Conservation (phyloP, 306 rosid species). For the Cicer bijugum region DNA sequence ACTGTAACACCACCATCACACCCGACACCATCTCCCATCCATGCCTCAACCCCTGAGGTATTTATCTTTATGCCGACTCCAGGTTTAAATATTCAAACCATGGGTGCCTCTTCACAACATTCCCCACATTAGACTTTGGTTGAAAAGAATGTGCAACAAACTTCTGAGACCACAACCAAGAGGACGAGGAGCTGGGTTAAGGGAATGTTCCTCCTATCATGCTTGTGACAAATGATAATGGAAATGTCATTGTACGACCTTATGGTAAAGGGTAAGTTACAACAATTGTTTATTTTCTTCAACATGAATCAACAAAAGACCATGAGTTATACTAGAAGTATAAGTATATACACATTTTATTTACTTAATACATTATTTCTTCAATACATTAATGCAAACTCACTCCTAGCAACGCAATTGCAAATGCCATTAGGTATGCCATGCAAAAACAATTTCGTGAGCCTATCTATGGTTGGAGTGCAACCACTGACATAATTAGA, state of each 20-base stretch:
- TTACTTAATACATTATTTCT: too few relatives aligned
- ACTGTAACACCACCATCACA: too few relatives aligned
- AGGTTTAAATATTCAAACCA: not conserved
- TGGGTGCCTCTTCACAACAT: not conserved
- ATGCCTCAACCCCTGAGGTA: not conserved
- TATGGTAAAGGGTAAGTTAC: not conserved
- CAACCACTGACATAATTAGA: too few relatives aligned
- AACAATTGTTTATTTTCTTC: too few relatives aligned
- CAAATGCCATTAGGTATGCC: too few relatives aligned
- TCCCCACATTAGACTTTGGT: accelerated
- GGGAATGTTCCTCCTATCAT: not conserved
- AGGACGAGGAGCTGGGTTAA: not conserved
- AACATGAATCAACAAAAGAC: too few relatives aligned
- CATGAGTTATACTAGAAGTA: too few relatives aligned
- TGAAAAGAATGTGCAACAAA: not conserved
- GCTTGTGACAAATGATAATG: not conserved
- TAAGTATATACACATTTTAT: too few relatives aligned
- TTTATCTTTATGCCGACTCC: not conserved
- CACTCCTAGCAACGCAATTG: too few relatives aligned
- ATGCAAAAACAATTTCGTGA: too few relatives aligned
- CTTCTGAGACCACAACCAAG: not conserved
- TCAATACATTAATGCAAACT: too few relatives aligned
- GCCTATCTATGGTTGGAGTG: too few relatives aligned
- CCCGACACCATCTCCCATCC: not conserved
- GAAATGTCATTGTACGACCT: not conserved